Evolutionary conservation across 179 eudicot genomes (phyloP), one percentile per base, ranked within the genome.

Genomic region (Nepenthes alata): DNA sequence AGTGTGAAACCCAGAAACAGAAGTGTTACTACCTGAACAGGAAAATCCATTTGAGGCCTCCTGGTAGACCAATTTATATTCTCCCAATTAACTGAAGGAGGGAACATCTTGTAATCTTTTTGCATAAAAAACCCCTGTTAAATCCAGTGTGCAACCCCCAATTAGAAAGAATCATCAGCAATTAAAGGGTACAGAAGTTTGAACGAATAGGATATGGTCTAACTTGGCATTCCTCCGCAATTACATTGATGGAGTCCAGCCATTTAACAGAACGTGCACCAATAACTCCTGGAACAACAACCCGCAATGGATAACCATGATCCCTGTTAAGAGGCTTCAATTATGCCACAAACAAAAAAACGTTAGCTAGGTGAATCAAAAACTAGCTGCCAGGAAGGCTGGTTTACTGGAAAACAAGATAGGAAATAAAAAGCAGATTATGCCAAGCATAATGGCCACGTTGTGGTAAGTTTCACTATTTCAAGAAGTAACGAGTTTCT

Each of bases 191-290:
- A 48, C 35, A 47, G 13, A 8, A 57, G 7, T 14, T 14, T 11
- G 35, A 51, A 47, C 3, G 44, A 57, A 58, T 47, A 64, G 56
- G 45, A 61, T 56, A 16, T 59, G 36, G 16, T 35, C 67, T 54
- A 53, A 89, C 98, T 95, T 91, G 95, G 75, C 87, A 86, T 77
- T 84, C 96, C 69, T 86, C 89, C 45, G 84, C 81, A 65, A 83
- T 80, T 69, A 91, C 84, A 75, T 71, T 83, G 70, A 91, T 80
- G 55, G 84, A 86, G 72, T 91, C 89, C 41, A 91, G 77, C 98
- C 98, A 91, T 78, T 89, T 91, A 36, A 91, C 96, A 65, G 98
- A 91, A 72, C 96, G 98, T 37, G 98, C 98, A 78, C 98, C 98
- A 68, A 91, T 91, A 67, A 91, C 83, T 74, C 98, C 98, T 0